Percentiles rank a stretch among this genome's conserved stretches.
phyloP scores from a whole-genome alignment of 2,329 filamentous ascomycete species.

The Sclerotinia subarctica region DNA sequence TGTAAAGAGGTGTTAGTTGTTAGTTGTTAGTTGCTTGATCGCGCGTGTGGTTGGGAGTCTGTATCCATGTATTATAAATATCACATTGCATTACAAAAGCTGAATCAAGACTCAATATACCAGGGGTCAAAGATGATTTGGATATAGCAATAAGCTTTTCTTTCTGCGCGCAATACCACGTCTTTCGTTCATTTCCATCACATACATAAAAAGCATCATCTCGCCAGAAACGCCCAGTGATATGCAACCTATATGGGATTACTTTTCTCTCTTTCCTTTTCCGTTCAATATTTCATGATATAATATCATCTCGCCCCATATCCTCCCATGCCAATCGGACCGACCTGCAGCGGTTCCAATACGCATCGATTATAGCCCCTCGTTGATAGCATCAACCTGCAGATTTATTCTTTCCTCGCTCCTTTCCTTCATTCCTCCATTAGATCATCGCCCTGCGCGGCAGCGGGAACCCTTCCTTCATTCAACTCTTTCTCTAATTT shows the following conservation, averaged over 20 bases:
- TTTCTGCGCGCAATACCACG: background rate
- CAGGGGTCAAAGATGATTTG: background rate
- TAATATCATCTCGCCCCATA: background rate
- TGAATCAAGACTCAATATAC: background rate
- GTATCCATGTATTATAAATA: background rate
- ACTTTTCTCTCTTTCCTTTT: background rate
- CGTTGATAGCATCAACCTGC: background rate
- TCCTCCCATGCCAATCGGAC: background rate
- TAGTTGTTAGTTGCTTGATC: background rate
- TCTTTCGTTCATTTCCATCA: background rate
- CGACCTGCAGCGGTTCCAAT: constrained; percentile 17
- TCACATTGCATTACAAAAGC: background rate
- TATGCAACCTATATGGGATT: constrained; percentile 17
- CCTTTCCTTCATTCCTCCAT: constrained; percentile 55
- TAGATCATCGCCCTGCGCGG: constrained; percentile 53
- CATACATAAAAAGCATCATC: constrained; percentile 14
- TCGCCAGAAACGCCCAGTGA: constrained; percentile 17
- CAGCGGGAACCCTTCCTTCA: constrained; percentile 79
- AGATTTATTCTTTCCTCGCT: background rate
- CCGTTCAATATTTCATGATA: background rate
- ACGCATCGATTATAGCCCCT: constrained; percentile 16
- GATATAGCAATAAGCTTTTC: background rate
- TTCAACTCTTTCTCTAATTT: constrained; percentile 86
- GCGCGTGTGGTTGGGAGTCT: background rate
- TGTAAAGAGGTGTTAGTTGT: background rate